These are phyloP conservation scores for Sugiyamaella pinicola DNA, from an alignment of 1,139 yeast genomes.

Conservation along the genomic window DNA sequence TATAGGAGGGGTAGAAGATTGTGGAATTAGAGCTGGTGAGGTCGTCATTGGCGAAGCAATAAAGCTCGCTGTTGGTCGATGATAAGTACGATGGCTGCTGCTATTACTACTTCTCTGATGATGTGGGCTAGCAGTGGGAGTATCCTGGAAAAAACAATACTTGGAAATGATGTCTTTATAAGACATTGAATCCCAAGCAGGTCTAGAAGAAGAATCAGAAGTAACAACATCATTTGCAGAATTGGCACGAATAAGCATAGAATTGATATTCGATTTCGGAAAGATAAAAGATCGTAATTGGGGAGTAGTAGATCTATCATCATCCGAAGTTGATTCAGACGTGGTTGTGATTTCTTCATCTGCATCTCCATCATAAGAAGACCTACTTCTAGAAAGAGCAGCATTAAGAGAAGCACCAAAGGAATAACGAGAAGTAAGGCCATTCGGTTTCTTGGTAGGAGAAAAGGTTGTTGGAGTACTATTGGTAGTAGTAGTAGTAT, in stretches of 20 bases:
- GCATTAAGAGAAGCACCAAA: constrained; percentile 43
- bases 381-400: constrained; percentile 17
- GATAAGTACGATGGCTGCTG: background rate
- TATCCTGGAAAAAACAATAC: constrained; percentile 62
- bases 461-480: constrained; percentile 6
- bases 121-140: constrained; percentile 12
- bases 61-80: constrained; percentile 5
- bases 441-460: constrained; percentile 26
- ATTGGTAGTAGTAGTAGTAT: background rate
- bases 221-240: constrained; percentile 11
- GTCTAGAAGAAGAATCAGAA: constrained; percentile 24
- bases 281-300: constrained; percentile 19
- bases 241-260: constrained; percentile 6
- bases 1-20: constrained; percentile 15
- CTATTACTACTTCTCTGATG: background rate
- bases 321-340: constrained; percentile 25
- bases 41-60: constrained; percentile 19
- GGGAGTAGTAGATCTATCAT: constrained; percentile 16
- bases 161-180: constrained; percentile 70
- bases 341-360: constrained; percentile 21
- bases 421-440: constrained; percentile 43
- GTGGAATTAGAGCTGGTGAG: constrained; percentile 23
- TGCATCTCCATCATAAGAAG: constrained; percentile 19
- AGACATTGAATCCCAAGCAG: constrained; percentile 56
- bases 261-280: constrained; percentile 17